phyloP scores from a whole-genome alignment of 1,284 basidiomycete species.

The Cutaneotrichosporon spelunceum region DNA sequence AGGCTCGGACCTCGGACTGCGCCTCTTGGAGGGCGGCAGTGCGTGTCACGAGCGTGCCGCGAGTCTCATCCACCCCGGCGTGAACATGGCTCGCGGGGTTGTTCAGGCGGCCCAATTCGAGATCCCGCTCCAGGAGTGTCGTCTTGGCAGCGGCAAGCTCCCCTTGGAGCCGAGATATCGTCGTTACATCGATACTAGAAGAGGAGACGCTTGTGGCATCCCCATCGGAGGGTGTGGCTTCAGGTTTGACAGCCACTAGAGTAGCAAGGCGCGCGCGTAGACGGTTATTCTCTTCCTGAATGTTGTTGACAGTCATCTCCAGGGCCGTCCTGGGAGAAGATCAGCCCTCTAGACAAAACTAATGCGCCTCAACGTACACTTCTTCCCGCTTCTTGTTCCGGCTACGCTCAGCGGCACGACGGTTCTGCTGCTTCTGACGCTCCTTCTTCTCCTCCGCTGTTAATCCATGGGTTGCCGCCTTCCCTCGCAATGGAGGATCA shows the following conservation, averaged over 20 bases:
- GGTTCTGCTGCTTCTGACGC: slow-evolving; percentile 44
- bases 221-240: neutral
- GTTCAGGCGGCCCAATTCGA: slow-evolving; percentile 22
- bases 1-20: slow-evolving; percentile 31
- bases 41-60: slow-evolving; percentile 20
- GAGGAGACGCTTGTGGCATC: slow-evolving; percentile 1
- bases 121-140: slow-evolving; percentile 27
- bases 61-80: slow-evolving; percentile 18
- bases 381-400: slow-evolving; percentile 45
- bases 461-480: slow-evolving; percentile 19
- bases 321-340: slow-evolving; percentile 31
- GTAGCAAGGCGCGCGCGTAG: slow-evolving; percentile 35
- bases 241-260: slow-evolving; percentile 26
- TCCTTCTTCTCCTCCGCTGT: slow-evolving; percentile 41
- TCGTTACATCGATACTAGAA: slow-evolving; percentile 30
- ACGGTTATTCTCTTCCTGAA: slow-evolving; percentile 44
- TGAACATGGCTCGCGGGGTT: neutral
- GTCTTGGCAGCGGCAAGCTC: slow-evolving; percentile 31
- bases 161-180: slow-evolving; percentile 30
- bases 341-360: neutral
- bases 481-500: slow-evolving; percentile 16
- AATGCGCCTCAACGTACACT: slow-evolving; percentile 32
- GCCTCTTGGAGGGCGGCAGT: slow-evolving; percentile 11
- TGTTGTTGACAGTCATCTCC: slow-evolving; percentile 40
- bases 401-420: slow-evolving; percentile 45